These are phyloP conservation scores for Auricularia cornea DNA, from an alignment of 768 basidiomycete genomes.

Conservation along the genomic window DNA sequence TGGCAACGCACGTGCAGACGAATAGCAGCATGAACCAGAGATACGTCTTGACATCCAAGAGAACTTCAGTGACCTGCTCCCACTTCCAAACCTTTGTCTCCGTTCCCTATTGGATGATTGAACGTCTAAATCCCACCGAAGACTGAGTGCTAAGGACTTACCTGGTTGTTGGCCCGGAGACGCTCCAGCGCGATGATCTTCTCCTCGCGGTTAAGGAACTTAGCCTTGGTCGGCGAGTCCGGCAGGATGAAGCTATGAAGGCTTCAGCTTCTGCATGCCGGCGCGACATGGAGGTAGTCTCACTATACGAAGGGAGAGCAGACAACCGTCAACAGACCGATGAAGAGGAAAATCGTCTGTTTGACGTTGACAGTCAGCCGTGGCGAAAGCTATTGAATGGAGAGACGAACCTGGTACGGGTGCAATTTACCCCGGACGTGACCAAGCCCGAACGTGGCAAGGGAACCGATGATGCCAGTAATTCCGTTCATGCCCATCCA, in stretches of 20 bases:
- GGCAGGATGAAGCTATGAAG: slow-evolving; percentile 32
- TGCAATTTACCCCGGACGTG: slow-evolving; percentile 30
- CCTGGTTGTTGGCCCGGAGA: slow-evolving; percentile 34
- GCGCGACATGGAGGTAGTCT: slow-evolving; percentile 3
- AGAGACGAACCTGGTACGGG: slow-evolving; percentile 25
- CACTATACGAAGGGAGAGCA: slow-evolving; percentile 31
- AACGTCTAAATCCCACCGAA: too few species aligned
- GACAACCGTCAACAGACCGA: slow-evolving; percentile 33
- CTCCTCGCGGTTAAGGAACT: slow-evolving; percentile 34
- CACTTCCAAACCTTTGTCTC: slow-evolving; percentile 41
- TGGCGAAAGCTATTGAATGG: background rate
- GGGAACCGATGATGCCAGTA: slow-evolving; percentile 36
- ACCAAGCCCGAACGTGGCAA: slow-evolving; percentile 34
- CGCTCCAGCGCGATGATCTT: slow-evolving; percentile 35
- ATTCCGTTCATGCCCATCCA: slow-evolving; percentile 39
- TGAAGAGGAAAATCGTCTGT: slow-evolving; percentile 39
- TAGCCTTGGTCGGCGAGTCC: slow-evolving; percentile 35
- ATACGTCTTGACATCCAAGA: slow-evolving; percentile 35
- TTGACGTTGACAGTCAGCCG: background rate
- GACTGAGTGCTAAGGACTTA: too few species aligned
- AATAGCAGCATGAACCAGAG: slow-evolving; percentile 36
- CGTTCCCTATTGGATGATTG: slow-evolving; percentile 20
- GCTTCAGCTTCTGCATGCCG: background rate
- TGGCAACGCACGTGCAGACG: slow-evolving; percentile 28
- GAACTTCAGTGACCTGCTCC: slow-evolving; percentile 32